Conservation (phyloP, 2,329 filamentous ascomycete genomes). For the Fusarium sublunatum region DNA sequence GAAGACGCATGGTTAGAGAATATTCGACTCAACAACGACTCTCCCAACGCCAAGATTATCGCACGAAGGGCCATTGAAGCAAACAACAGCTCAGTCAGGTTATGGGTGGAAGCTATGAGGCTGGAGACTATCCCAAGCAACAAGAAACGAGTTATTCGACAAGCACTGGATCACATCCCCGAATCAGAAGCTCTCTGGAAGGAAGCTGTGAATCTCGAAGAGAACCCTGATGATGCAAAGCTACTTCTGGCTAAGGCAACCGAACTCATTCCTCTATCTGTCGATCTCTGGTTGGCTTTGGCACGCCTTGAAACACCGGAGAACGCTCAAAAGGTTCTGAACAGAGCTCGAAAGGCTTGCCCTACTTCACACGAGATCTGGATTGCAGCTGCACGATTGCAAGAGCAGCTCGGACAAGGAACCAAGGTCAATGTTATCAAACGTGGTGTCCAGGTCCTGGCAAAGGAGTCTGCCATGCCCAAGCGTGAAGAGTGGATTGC, state of each 20-base stretch:
- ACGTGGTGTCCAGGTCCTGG: conserved; percentile 87
- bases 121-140: conserved; percentile 84
- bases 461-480: conserved; percentile 93
- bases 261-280: conserved; percentile 91
- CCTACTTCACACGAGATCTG: conserved; percentile 96
- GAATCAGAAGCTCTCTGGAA: conserved; percentile 99
- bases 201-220: conserved; percentile 93
- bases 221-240: conserved; percentile 87
- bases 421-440: conserved; percentile 93
- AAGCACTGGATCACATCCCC: conserved; percentile 91
- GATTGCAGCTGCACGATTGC: conserved; percentile 91
- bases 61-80: conserved; percentile 92
- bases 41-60: conserved; percentile 94
- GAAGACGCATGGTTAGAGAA: conserved; percentile 97
- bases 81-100: conserved; percentile 85
- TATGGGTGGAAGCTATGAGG: conserved; percentile 97
- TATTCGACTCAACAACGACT: conserved; percentile 86
- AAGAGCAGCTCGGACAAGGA: conserved; percentile 85
- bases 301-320: conserved; percentile 89
- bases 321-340: conserved; percentile 93
- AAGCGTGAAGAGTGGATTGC: conserved; percentile 97
- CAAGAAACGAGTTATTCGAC: conserved; percentile 91
- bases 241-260: conserved; percentile 93
- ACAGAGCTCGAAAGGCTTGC: conserved; percentile 92
- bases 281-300: conserved; percentile 94